phyloP scores from a whole-genome alignment of 805 yeast genomes.

The Teunomyces panamensis region DNA sequence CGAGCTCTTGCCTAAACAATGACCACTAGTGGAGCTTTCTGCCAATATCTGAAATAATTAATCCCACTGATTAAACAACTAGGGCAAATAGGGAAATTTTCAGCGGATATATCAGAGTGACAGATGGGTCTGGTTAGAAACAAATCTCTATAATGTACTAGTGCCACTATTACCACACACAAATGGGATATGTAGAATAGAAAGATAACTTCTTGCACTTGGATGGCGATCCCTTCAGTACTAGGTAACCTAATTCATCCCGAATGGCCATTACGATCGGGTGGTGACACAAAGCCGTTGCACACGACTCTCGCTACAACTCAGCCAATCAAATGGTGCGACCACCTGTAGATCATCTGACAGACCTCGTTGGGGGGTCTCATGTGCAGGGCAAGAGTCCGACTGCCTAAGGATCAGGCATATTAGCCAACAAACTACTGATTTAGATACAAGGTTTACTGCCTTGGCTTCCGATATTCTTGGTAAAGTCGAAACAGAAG shows the following conservation, averaged over 20 bases:
- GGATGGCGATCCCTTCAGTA: slow-evolving; percentile 1
- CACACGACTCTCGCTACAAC: neutral
- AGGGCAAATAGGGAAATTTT: neutral
- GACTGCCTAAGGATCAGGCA: neutral
- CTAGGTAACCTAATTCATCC: slow-evolving; percentile 3
- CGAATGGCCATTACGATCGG: slow-evolving; percentile 3
- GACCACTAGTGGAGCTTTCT: neutral
- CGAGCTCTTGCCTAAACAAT: neutral
- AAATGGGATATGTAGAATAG: neutral
- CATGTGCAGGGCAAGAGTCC: neutral
- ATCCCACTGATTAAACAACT: neutral
- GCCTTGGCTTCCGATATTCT: neutral
- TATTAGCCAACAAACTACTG: neutral
- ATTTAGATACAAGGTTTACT: neutral
- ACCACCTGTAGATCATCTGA: slow-evolving; percentile 1
- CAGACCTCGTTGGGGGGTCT: neutral
- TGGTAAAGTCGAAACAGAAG: neutral
- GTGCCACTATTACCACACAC: neutral
- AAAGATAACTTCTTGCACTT: neutral
- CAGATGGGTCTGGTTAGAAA: neutral
- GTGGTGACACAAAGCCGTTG: slow-evolving; percentile 4
- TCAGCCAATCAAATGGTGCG: neutral
- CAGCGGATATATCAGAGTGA: neutral
- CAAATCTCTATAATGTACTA: neutral
- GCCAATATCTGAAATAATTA: neutral